phyloP scores from a whole-genome alignment of 495 filamentous ascomycete species.

The Chaetomium cochliodes region DNA sequence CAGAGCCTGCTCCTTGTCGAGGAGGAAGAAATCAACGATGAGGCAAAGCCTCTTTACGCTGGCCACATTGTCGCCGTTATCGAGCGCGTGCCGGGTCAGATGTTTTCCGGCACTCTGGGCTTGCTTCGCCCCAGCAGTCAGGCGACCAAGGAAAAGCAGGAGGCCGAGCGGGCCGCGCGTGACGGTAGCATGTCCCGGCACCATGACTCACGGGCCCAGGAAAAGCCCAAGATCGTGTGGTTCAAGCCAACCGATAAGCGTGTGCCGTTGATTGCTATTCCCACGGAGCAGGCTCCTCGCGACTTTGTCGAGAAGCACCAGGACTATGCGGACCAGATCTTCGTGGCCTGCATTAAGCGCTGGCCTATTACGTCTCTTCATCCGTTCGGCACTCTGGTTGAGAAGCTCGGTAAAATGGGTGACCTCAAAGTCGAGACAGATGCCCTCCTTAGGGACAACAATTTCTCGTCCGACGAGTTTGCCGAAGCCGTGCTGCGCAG shows the following conservation, averaged over 20 bases:
- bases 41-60: slow-evolving; percentile 94
- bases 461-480: slow-evolving; percentile 96
- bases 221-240: slow-evolving; percentile 99
- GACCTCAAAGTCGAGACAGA: slow-evolving; percentile 96
- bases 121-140: slow-evolving; percentile 94
- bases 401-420: slow-evolving; percentile 96
- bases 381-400: slow-evolving; percentile 95
- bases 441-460: slow-evolving; percentile 94
- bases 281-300: slow-evolving; percentile 93
- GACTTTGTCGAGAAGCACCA: slow-evolving; percentile 99
- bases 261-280: slow-evolving; percentile 95
- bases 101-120: slow-evolving; percentile 97
- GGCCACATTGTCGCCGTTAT: slow-evolving; percentile 97
- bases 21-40: slow-evolving; percentile 97
- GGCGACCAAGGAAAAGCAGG: slow-evolving; percentile 99
- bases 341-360: slow-evolving; percentile 97
- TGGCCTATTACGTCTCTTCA: slow-evolving; percentile 99
- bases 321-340: slow-evolving; percentile 94
- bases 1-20: slow-evolving; percentile 95
- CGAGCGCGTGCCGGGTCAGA: slow-evolving; percentile 93
- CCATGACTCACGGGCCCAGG: slow-evolving; percentile 76
- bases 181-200: slow-evolving; percentile 75
- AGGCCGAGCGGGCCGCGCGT: slow-evolving; percentile 88
- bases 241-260: slow-evolving; percentile 99
- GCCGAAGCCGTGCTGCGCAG: slow-evolving; percentile 92